Base-by-base conservation (phyloP, 192 early-diverging fungal species). In the Mortierella claussenii region DNA sequence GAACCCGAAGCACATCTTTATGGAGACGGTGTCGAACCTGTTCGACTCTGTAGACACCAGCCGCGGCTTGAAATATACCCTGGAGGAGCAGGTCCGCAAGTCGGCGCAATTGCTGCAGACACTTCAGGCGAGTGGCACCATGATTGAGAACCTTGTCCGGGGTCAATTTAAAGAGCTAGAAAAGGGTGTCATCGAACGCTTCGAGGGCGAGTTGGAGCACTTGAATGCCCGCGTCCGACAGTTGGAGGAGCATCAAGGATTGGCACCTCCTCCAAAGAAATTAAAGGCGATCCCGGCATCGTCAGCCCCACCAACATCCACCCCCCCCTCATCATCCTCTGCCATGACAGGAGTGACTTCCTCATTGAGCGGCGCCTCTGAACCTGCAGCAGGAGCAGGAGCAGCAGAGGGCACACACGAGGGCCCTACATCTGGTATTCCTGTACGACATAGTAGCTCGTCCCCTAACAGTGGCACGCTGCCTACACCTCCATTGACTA, bases 71-170 rank as follows among this genome's bases (percentile, higher is more conserved):
- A 86, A 88, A 56, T 61, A 80, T 47, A 89, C 90, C 33, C 80
- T 95, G 53, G 89, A 91, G 68, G 92, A 92, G 45, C 92, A 95
- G 78, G 86, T 95, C 53, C 81, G 93, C 23, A 85, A 87, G 51
- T 89, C 90, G 8, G 76, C 86, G 0, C 80, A 89, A 11, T 74
- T 95, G 28, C 83, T 95, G 27, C 90, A 92, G 55, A 92, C 91
- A 3, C 82, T 95, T 31, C 91, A 92, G 65, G 76, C 88, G 0
- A 82, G 81, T n/a, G 88, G 88, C 4, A 84, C 85, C 9, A 92
- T 92, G 88, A 90, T 94, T 37, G 93, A 94, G 78, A 87, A 86
- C 18, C 83, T 94, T 30, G 90, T 94, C n/a, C 79, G 88, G 24
- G 79, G 80, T 5, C 91, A 92, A 54, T 86, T 95, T 57, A 78